Evolutionary conservation across 495 filamentous ascomycete genomes (phyloP).

Genomic region (Clohesyomyces aquaticus): DNA sequence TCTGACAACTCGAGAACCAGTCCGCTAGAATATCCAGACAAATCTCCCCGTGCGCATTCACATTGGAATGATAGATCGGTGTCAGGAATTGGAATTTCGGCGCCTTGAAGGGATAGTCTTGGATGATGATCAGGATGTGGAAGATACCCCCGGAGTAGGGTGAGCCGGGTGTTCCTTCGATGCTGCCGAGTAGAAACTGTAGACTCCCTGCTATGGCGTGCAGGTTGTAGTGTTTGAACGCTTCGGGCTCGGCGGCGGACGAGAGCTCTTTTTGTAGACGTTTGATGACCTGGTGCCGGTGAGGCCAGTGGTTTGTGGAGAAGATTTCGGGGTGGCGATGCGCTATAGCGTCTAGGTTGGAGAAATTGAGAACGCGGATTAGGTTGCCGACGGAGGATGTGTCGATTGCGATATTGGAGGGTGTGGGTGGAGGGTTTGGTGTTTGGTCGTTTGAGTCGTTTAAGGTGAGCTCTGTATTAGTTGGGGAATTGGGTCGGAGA

Average conservation of each 20-base stretch:
- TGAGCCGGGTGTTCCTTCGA: conserved; percentile 4
- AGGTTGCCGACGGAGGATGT: neutral
- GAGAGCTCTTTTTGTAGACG: too few species aligned
- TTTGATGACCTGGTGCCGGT: too few species aligned
- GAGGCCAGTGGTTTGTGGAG: too few species aligned
- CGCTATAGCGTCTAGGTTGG: neutral
- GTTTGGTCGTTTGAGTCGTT: neutral
- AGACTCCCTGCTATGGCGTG: neutral
- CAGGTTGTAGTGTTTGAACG: neutral
- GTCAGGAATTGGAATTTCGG: neutral
- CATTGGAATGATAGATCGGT: conserved; percentile 5
- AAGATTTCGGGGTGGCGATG: neutral
- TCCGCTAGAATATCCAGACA: neutral
- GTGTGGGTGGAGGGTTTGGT: neutral
- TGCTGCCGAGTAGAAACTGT: neutral
- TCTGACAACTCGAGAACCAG: neutral
- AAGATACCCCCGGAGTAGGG: neutral
- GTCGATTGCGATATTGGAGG: too few species aligned
- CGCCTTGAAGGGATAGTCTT: conserved; percentile 1
- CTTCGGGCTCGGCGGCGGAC: too few species aligned
- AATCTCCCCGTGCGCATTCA: conserved; percentile 1
- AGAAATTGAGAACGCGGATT: neutral
- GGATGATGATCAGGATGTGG: neutral
- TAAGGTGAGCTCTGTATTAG: too few species aligned
- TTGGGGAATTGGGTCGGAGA: too few species aligned